Evolutionary conservation across 1,284 basidiomycete genomes (phyloP), one percentile per base, ranked within the genome.

Genomic region (Meripilus lineatus): DNA sequence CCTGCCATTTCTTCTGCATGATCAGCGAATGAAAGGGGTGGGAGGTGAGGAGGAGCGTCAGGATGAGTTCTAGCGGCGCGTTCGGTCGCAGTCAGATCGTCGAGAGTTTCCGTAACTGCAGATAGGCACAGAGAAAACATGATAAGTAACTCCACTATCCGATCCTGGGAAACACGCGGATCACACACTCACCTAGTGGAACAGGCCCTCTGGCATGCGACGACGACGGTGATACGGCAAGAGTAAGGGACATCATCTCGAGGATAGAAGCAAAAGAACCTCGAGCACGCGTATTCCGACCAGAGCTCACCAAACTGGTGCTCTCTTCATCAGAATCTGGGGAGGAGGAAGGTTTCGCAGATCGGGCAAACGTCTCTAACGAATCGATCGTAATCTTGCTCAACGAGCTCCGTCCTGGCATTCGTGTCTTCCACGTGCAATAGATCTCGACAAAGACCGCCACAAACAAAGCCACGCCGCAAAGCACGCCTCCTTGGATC

Each of bases 171-270:
- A 30, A 30, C 10, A 30, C 8, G n/a, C 8, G 28, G 28, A 30
- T 8, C 28, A 48, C 14, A 8, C n/a, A 71, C 81, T 63, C 60
- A 84, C 84, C 68, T 32, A 88, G 69, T 13, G 84, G 84, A 14
- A 88, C 71, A 24, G 81, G 72, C 1, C 79, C 81, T 49, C 73
- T 69, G 30, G 65, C 58, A 33, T 71, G 71, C n/a, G 74, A 72
- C 14, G 71, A 64, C 2, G 79, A 74, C 2, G 84, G 84, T 68
- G 75, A 75, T 13, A 86, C 81, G 2, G 84, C 83, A 26, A 88
- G 67, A 13, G 83, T 87, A 45, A 80, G 55, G 45, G 80, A 81
- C 82, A 88, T 85, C 84, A 88, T 86, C 57, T 88, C 84, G 46
- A 88, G 66, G 40, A 88, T 81, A 21, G 78, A 81, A 3, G 84